Evolutionary conservation across 768 basidiomycete species (phyloP), one percentile per base, ranked within the genome.

Genomic region (Suillus ampliporus): DNA sequence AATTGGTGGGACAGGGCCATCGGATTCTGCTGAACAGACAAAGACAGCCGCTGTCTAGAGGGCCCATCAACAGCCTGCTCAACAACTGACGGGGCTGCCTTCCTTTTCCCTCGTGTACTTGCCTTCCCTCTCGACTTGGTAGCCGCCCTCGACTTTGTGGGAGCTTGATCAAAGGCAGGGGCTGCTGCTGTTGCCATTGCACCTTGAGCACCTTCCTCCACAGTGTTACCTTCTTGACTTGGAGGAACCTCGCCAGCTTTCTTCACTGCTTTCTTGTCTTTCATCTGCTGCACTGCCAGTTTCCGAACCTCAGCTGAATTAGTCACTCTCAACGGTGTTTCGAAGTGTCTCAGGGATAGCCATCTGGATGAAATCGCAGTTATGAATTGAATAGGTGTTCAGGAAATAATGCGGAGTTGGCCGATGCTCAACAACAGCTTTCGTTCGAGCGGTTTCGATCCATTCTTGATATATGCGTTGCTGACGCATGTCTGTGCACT

Each of bases 361-460:
- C n/a, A 60, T 26, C n/a, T 19, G 53, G 5, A 64, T 61, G 9
- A 26, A 28, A 31, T 64, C 54, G 21, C 67, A 67, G 31, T 71
- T 71, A 40, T 69, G 69, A 26, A 71, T 61, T 2, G 66, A 63
- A 37, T 62, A 38, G 4, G 51, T 64, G 54, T 70, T 70, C 17
- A 69, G 56, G 23, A 69, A 31, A 48, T 63, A 69, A 4, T 54
- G 60, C 1, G 11, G 8, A 6, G 62, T 61, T 13, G 53, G 38
- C 7, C 48, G 37, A 47, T 70, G 69, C 5, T 14, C 9, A n/a
- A 67, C 54, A 5, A 64, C 38, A 1, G 58, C n/a, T 9, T 60
- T 57, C n/a, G 61, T 65, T 54, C 46, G 23, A 3, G 17, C 37
- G 4, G 67, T 66, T 46, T n/a, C 26, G 11, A 62, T 58, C 15